These are phyloP conservation scores for Pogostemon cablin DNA, from an alignment of 257 asterid species.

Conservation along the genomic window DNA sequence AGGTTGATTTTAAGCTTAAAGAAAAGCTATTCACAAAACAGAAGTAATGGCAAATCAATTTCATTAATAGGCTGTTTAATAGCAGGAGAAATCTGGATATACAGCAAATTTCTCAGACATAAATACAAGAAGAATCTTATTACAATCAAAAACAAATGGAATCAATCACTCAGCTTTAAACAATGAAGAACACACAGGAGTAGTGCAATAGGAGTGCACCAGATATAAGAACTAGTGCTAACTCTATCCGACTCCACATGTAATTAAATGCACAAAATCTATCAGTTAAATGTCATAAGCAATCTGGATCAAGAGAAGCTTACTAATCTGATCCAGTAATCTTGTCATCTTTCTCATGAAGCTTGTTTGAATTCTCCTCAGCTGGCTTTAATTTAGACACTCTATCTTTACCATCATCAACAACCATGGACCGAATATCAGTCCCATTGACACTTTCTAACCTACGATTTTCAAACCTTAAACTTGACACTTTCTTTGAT, in stretches of 20 bases:
- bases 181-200: conserved; percentile 26
- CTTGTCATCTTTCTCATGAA: conserved; percentile 20
- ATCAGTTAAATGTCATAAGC: conserved; percentile 36
- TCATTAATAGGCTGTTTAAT: conserved; percentile 1
- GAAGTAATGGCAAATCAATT: not conserved
- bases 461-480: conserved; percentile 50
- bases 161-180: conserved; percentile 20
- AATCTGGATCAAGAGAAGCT: conserved; percentile 23
- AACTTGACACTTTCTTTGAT: conserved; percentile 45
- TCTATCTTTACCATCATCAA: conserved; percentile 42
- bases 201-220: conserved; percentile 31
- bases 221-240: not conserved
- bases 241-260: too few relatives aligned
- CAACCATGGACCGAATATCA: conserved; percentile 34
- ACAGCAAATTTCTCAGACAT: conserved; percentile 6
- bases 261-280: conserved; percentile 16
- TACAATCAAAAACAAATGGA: conserved; percentile 24
- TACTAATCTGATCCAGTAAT: conserved; percentile 14
- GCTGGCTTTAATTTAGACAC: conserved; percentile 33
- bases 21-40: too few relatives aligned
- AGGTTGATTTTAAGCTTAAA: too few relatives aligned
- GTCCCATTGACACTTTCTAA: conserved; percentile 35
- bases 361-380: conserved; percentile 35
- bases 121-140: conserved; percentile 9
- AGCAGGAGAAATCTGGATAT: conserved; percentile 1